Base-by-base conservation (phyloP, 176 grass and related monocot genomes). In the Leersia perrieri region DNA sequence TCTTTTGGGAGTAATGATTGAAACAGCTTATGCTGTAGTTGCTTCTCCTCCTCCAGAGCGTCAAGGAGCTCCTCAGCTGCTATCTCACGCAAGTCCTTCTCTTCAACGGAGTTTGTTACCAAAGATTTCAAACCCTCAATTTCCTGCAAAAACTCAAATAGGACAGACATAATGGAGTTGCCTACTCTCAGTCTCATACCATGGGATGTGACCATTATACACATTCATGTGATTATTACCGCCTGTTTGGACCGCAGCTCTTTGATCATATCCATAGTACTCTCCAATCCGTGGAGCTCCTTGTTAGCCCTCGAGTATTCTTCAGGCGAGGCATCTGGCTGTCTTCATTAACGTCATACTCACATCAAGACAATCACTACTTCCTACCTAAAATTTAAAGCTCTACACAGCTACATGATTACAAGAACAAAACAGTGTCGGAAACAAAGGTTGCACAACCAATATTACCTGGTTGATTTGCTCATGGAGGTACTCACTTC, bases 401-500 rank as follows among this genome's bases (percentile, higher is more conserved):
- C 51, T 57, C 20, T 23, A 57, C 51, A 23, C 2, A 5, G 16
- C 15, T 18, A 51, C 47, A 51, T 51, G 16, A 45, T 49, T 36
- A 26, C 23, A n/a, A 39, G 2, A 57, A 57, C 55, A 26, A 0
- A 55, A 31, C 16, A n/a, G 39, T 16, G 16, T 42, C 29, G n/a
- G 55, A 12, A 53, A 4, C 7, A 67, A 38, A 84, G 53, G 9
- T 63, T 57, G 33, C 35, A 40, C 42, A 49, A 60, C 73, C 25
- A 26, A 89, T 2, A 89, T 86, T 86, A 97, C 90, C 94, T 91
- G 90, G 70, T 90, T 97, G 51, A 92, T 92, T 90, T 90, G 86
- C 28, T 85, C 68, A 47, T 91, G 88, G 41, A 98, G 95, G 72
- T 67, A 86, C 1, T 70, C 63, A 15, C 83, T 92, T 82, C 79